Evolutionary conservation across 768 basidiomycete species (phyloP).

Genomic region (Tulasnella sp.): DNA sequence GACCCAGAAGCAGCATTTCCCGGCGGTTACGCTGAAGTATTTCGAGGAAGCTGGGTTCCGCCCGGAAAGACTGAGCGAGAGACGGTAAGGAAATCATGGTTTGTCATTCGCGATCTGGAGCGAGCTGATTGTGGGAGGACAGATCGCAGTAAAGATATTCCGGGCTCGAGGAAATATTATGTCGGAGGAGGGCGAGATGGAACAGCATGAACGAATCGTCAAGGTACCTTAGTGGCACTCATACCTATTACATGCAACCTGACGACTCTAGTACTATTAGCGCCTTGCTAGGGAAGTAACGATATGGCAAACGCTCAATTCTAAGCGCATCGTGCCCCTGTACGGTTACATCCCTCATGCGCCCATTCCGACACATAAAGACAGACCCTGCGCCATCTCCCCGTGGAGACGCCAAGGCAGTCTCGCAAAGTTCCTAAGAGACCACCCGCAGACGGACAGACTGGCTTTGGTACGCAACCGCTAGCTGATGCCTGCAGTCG

Average conservation of each 20-base stretch:
- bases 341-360: not conserved
- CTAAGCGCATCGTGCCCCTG: not conserved
- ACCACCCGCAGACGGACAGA: not conserved
- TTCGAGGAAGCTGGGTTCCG: not conserved
- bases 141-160: not conserved
- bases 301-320: not conserved
- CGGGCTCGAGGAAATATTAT: not conserved
- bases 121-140: not conserved
- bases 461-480: not conserved
- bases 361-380: not conserved
- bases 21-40: not conserved
- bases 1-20: not conserved
- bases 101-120: not conserved
- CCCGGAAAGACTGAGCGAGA: not conserved
- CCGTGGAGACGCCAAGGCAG: not conserved
- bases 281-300: not conserved
- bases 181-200: not conserved
- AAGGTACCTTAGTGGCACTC: not conserved
- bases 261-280: not conserved
- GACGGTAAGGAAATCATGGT: not conserved
- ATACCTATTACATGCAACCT: not conserved
- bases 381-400: not conserved
- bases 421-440: not conserved
- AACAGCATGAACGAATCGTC: not conserved
- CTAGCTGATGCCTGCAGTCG: too few relatives aligned